A percentile compares a stretch with the other conserved stretches of the same genome.
Evolutionary conservation across 1,139 yeast species (phyloP).

Genomic region (Geotrichum restrictum): DNA sequence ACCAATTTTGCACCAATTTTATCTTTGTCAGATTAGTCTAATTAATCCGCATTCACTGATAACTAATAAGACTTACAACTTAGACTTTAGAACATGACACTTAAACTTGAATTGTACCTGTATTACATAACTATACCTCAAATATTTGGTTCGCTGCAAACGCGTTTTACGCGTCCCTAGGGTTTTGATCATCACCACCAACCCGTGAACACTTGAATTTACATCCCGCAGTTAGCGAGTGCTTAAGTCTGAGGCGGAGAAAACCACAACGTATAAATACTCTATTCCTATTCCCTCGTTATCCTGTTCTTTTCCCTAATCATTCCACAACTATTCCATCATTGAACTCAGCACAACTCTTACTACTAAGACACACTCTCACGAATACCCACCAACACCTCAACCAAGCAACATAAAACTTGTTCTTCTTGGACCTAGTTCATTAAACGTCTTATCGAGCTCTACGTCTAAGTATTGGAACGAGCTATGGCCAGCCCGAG

Average conservation of each 20-base stretch:
- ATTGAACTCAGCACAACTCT: no score
- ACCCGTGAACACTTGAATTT: background rate
- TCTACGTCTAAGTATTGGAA: background rate
- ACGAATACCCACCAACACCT: background rate
- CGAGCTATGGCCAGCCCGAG: background rate
- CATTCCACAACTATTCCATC: no score
- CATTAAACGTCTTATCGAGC: no score
- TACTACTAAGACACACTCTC: no score
- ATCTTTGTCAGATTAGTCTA: background rate
- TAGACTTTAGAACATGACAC: background rate
- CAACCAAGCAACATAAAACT: background rate
- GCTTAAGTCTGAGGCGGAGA: background rate
- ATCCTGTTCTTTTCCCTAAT: no score
- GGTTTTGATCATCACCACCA: slow-evolving; percentile 1
- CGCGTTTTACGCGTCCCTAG: background rate
- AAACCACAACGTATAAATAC: background rate
- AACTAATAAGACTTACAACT: background rate
- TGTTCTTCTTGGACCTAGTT: no score
- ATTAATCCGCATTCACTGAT: background rate
- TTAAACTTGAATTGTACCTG: background rate
- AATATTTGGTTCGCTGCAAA: no score
- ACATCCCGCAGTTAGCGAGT: background rate
- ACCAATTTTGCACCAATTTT: background rate
- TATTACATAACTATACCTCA: no score
- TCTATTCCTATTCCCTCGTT: background rate